Evolutionary conservation across 169 alveolate species (phyloP).

Genomic region (Eimeria sp.): DNA sequence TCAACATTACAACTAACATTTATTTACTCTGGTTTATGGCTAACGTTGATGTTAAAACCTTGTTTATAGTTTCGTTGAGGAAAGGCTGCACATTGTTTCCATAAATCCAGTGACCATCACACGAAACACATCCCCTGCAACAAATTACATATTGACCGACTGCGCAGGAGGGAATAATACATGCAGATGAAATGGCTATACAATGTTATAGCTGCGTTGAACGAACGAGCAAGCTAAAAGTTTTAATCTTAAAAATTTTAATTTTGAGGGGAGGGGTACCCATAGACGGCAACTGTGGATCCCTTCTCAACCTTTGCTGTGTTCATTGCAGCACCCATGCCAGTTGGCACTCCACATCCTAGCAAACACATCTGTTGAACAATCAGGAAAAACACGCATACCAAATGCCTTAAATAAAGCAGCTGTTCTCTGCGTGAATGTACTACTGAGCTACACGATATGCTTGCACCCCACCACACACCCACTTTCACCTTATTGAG

Average conservation of each 20-base stretch:
- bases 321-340: conserved; percentile 91
- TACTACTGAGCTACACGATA: background rate
- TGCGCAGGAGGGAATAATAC: background rate
- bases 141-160: background rate
- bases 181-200: background rate
- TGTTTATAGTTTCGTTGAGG: background rate
- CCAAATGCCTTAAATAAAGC: background rate
- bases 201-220: background rate
- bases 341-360: conserved; percentile 93
- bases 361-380: conserved; percentile 88
- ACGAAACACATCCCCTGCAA: background rate
- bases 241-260: background rate
- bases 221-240: background rate
- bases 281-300: conserved; percentile 89
- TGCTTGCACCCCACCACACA: background rate
- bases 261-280: conserved; percentile 58
- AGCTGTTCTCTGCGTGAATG: background rate
- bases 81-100: background rate
- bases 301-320: conserved; percentile 88
- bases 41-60: background rate
- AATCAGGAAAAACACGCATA: background rate
- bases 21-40: background rate
- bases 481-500: background rate
- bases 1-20: background rate
- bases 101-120: background rate